phyloP scores from a whole-genome alignment of 352 stramenopile species.

The Globisporangium mamillatum region DNA sequence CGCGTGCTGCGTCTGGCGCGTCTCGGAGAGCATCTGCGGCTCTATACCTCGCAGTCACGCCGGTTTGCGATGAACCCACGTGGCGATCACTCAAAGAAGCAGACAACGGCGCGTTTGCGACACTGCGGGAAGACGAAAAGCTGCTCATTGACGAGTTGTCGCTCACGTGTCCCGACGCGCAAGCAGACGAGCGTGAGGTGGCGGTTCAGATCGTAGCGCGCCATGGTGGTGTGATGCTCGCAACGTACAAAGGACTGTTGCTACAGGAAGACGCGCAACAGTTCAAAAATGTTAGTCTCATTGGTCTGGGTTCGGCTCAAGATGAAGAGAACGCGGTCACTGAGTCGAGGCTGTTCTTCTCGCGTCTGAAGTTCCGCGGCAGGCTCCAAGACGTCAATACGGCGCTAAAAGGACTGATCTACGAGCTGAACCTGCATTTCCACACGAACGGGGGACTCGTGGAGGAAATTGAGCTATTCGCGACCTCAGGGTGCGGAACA shows the following conservation, averaged over 20 bases:
- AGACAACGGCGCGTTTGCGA: conserved; percentile 18
- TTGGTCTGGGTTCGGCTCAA: not conserved
- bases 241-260: conserved; percentile 35
- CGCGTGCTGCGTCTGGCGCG: not conserved
- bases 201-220: conserved; percentile 29
- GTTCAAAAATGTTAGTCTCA: conserved; percentile 11
- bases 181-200: conserved; percentile 32
- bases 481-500: not conserved
- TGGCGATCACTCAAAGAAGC: conserved; percentile 23
- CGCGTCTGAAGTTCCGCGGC: conserved; percentile 28
- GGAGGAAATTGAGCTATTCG: conserved; percentile 30
- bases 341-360: conserved; percentile 46
- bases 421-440: conserved; percentile 44
- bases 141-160: conserved; percentile 34
- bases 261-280: conserved; percentile 18
- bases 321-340: conserved; percentile 13
- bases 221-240: conserved; percentile 59
- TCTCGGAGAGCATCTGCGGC: conserved; percentile 8
- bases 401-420: conserved; percentile 54
- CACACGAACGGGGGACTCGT: conserved; percentile 39
- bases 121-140: conserved; percentile 41
- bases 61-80: conserved; percentile 51
- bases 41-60: conserved; percentile 40
- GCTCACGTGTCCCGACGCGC: conserved; percentile 30
- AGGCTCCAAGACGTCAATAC: conserved; percentile 39